These are phyloP conservation scores for Suillus alpinus DNA, from an alignment of 768 basidiomycete species.

Conservation along the genomic window DNA sequence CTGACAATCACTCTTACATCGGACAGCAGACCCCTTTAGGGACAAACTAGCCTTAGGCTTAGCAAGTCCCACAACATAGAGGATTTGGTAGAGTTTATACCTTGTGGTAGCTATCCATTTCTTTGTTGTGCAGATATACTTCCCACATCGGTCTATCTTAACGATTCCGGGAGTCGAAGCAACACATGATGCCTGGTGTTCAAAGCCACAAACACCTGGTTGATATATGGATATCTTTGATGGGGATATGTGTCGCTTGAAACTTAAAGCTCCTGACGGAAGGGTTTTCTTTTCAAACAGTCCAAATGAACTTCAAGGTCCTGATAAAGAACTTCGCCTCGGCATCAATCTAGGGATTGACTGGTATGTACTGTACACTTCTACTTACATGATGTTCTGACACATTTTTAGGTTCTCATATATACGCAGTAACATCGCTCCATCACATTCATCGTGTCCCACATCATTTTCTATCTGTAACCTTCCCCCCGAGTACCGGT, in stretches of 20 bases:
- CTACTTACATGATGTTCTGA: neutral
- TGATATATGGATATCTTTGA: conserved; percentile 27
- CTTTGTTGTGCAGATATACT: no score
- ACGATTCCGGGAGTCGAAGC: conserved; percentile 25
- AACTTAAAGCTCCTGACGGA: conserved; percentile 23
- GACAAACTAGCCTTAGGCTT: no score
- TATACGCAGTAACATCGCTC: conserved; percentile 30
- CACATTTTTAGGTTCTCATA: conserved; percentile 33
- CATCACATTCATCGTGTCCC: conserved; percentile 33
- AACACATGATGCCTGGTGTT: conserved; percentile 15
- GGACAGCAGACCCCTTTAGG: no score
- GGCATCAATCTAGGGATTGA: conserved; percentile 29
- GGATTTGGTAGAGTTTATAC: no score
- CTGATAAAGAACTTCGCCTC: conserved; percentile 26
- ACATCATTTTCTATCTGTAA: conserved; percentile 34
- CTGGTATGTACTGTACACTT: conserved; percentile 20
- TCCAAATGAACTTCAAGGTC: conserved; percentile 5
- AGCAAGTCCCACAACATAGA: no score
- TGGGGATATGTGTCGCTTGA: conserved; percentile 20
- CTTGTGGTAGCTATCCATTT: conserved; percentile 5
- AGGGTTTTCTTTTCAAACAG: conserved; percentile 25
- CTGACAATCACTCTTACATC: no score
- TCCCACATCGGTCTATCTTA: conserved; percentile 12
- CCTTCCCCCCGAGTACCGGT: conserved; percentile 25
- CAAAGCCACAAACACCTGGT: conserved; percentile 4